Evolutionary conservation across 495 filamentous ascomycete genomes (phyloP), one percentile per base, ranked within the genome.

Genomic region (Neurospora sp.): DNA sequence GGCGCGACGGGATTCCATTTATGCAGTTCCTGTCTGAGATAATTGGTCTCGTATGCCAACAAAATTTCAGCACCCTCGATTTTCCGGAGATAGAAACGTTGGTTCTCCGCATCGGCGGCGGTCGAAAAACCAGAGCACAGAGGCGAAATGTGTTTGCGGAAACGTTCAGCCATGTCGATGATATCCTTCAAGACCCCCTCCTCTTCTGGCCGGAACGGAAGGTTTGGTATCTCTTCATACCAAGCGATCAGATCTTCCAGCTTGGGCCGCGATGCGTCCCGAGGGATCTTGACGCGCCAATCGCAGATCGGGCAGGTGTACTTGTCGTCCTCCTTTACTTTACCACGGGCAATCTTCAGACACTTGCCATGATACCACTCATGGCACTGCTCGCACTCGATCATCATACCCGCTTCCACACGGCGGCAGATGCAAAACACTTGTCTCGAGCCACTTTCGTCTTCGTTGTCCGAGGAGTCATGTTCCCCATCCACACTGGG

Each of bases 301-400:
- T 99, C 96, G 80, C 96, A 99, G 75, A 99, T 97, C 1, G 96
- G 96, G 76, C 96, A 99, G 20, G 95, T 98, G 82, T 97, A 99
- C 78, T 97, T 96, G 76, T 98, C 96, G 72, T 97, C 94, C 76
- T 98, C 96, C 83, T 97, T 98, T 73, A 98, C 92, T 77, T 98
- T 98, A 16, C 96, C 96, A 61, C 96, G 88, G 17, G 96, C 96
- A 73, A 99, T 98, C 84, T 99, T 99, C 42, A 99, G 86, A 78
- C 96, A 99, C 81, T 98, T 98, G 45, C 95, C 94, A 76, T 99
- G 96, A 77, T 99, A 99, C 96, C 96, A 99, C 83, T 99, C 96
- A 75, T 97, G 94, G 81, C 96, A 99, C 41, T 97, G 84, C 80
- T 97, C 95, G 82, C 96, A 99, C 79, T 99, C 96, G 75, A 99